phyloP scores from a whole-genome alignment of 2,329 filamentous ascomycete species.

The Chalaropsis ovoidea region DNA sequence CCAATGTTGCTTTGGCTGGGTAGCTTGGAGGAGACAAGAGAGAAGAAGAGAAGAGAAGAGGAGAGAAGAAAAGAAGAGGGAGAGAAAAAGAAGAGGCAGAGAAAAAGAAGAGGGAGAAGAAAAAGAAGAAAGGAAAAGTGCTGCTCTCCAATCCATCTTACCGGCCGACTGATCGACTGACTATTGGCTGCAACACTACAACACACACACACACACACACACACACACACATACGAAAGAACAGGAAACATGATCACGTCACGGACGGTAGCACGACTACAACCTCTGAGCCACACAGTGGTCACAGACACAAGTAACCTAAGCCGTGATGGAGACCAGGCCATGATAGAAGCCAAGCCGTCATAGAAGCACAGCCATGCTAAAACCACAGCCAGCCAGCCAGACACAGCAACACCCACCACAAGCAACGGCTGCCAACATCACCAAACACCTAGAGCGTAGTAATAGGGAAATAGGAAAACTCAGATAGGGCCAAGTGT shows the following conservation, averaged over 20 bases:
- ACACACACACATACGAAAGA: not conserved
- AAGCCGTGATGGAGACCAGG: not conserved
- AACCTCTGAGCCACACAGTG: not conserved
- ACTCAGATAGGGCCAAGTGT: too few relatives aligned
- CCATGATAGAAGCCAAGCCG: too few relatives aligned
- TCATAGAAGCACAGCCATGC: not conserved
- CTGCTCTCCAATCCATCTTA: not conserved
- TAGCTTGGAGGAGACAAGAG: not conserved
- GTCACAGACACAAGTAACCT: not conserved
- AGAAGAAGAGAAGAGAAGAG: not conserved
- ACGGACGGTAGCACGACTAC: constrained; percentile 9
- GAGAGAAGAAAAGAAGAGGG: not conserved
- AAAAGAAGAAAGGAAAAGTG: not conserved
- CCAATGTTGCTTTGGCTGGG: not conserved
- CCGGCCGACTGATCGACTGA: not conserved
- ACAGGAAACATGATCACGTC: constrained; percentile 11
- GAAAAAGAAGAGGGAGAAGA: not conserved
- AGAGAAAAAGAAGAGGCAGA: not conserved
- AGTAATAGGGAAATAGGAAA: too few relatives aligned
- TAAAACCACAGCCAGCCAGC: not conserved
- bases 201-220: not conserved
- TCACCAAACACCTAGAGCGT: not conserved
- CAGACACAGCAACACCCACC: not conserved
- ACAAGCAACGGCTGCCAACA: constrained; percentile 6
- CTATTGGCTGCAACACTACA: not conserved